Conservation (phyloP, 2,329 filamentous ascomycete species). For the Penicillium nordicum region DNA sequence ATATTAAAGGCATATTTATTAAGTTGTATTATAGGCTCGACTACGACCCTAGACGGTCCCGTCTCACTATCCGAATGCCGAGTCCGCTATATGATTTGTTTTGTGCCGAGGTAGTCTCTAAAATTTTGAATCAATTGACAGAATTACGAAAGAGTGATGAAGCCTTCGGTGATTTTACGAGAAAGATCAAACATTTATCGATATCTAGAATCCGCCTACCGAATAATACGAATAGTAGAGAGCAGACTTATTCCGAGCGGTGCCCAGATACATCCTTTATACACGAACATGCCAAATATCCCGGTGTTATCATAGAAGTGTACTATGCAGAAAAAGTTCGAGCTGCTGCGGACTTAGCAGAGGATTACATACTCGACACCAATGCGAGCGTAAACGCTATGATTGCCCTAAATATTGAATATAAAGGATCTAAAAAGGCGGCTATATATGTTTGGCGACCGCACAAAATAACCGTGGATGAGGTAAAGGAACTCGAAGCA, state of each 20-base stretch:
- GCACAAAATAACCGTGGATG: neutral
- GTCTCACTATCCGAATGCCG: conserved; percentile 8
- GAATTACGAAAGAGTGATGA: neutral
- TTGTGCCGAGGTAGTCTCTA: neutral
- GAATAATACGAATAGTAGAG: neutral
- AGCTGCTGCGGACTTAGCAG: conserved; percentile 4
- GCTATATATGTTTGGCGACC: conserved; percentile 7
- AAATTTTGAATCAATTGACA: neutral
- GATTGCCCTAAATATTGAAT: conserved; percentile 7
- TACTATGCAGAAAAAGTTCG: conserved; percentile 7
- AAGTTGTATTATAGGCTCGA: conserved; percentile 1
- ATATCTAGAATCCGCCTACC: neutral
- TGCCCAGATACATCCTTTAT: neutral
- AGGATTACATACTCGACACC: conserved; percentile 7
- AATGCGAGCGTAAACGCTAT: conserved; percentile 5
- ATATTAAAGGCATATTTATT: neutral
- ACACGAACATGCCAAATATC: neutral
- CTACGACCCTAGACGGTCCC: conserved; percentile 5
- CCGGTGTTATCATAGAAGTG: conserved; percentile 7
- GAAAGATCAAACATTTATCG: neutral
- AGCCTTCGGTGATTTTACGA: conserved; percentile 1
- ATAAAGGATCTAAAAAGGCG: conserved; percentile 6
- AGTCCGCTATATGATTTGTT: conserved; percentile 1
- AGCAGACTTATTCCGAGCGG: neutral
- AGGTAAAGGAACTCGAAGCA: neutral